Conservation (phyloP, 2,329 filamentous ascomycete genomes). For the Pseudogymnoascus sp. region DNA sequence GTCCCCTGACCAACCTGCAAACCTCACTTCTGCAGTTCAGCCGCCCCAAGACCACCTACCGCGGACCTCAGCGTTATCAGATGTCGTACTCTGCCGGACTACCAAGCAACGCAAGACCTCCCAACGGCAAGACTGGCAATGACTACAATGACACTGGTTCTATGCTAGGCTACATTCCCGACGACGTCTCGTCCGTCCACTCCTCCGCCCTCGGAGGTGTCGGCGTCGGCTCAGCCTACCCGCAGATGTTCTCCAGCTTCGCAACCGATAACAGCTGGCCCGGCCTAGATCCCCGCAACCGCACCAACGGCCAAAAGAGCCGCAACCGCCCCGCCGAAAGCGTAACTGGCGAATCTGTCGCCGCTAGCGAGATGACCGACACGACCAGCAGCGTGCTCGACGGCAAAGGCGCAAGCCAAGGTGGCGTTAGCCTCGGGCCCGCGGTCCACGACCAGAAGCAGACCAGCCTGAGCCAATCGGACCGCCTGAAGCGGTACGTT, state of each 20-base stretch:
- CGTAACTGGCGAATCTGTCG: slow-evolving; percentile 84
- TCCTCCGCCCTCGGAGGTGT: slow-evolving; percentile 82
- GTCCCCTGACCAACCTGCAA: slow-evolving; percentile 91
- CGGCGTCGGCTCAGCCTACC: slow-evolving; percentile 71
- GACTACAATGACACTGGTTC: slow-evolving; percentile 62
- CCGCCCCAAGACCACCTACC: slow-evolving; percentile 84
- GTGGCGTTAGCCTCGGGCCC: slow-evolving; percentile 66
- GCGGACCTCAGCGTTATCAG: slow-evolving; percentile 79
- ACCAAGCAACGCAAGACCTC: slow-evolving; percentile 28
- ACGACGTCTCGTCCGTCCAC: slow-evolving; percentile 94
- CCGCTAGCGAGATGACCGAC: slow-evolving; percentile 84
- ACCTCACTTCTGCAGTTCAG: slow-evolving; percentile 91
- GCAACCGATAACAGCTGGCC: slow-evolving; percentile 77
- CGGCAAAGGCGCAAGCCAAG: slow-evolving; percentile 67
- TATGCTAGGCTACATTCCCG: slow-evolving; percentile 89
- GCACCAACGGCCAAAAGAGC: slow-evolving; percentile 55
- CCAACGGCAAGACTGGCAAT: slow-evolving; percentile 27
- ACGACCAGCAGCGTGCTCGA: slow-evolving; percentile 69
- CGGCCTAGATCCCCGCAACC: slow-evolving; percentile 59
- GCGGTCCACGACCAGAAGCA: slow-evolving; percentile 49
- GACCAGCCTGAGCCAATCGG: slow-evolving; percentile 69
- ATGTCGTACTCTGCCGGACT: slow-evolving; percentile 53
- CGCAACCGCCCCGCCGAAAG: slow-evolving; percentile 65
- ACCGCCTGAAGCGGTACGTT: slow-evolving; percentile 89
- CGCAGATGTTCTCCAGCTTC: slow-evolving; percentile 93